These are phyloP conservation scores for Vinca minor DNA, from an alignment of 257 asterid genomes.

Conservation along the genomic window DNA sequence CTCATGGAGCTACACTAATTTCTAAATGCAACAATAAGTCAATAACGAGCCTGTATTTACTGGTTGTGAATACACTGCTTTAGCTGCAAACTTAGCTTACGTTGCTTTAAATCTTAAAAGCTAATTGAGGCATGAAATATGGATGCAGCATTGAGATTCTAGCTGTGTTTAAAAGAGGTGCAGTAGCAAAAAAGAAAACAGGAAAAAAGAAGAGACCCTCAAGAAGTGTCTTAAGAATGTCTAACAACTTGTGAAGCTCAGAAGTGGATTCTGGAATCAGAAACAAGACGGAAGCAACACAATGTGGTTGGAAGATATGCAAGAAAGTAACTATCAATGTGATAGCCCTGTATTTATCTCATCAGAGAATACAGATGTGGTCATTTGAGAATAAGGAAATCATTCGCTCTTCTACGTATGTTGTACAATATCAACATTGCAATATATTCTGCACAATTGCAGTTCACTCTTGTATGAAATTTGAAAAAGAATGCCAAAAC, in stretches of 20 bases:
- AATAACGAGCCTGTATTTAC: neutral
- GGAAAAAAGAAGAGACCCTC: slow-evolving; percentile 46
- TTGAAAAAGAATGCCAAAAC: slow-evolving; percentile 10
- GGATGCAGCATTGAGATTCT: slow-evolving; percentile 77
- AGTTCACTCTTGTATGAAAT: neutral
- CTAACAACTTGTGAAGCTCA: neutral
- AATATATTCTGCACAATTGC: no score
- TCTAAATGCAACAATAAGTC: neutral
- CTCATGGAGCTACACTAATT: neutral
- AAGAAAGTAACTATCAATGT: neutral
- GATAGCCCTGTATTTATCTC: neutral
- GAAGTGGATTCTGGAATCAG: neutral
- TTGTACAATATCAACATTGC: neutral
- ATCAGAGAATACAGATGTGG: neutral
- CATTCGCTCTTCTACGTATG: neutral
- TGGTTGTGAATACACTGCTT: neutral
- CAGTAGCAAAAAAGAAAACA: slow-evolving; percentile 37
- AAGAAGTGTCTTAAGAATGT: neutral
- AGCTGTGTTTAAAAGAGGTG: slow-evolving; percentile 73
- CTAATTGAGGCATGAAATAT: slow-evolving; percentile 12
- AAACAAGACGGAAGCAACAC: slow-evolving; percentile 3
- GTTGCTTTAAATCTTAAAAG: neutral
- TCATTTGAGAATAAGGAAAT: neutral
- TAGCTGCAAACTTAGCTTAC: neutral
- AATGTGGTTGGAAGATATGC: neutral